Percentiles rank a stretch among this genome's conserved stretches.
Evolutionary conservation across 257 asterid species (phyloP).

Genomic region (Solanum etuberosum): DNA sequence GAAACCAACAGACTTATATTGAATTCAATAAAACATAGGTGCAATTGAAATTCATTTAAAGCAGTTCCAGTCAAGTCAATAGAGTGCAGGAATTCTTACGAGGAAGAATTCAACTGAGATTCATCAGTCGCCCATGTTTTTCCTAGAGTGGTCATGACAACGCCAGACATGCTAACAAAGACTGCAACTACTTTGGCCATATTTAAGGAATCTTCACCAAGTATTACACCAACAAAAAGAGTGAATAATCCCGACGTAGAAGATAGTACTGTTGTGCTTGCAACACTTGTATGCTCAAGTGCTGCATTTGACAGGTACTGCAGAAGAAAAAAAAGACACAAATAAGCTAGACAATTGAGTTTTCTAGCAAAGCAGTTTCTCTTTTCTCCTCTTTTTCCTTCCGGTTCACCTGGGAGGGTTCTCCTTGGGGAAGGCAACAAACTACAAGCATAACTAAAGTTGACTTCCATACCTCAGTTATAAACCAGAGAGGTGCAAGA

Average conservation of each 20-base stretch:
- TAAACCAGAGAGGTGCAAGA: slow-evolving; percentile 94
- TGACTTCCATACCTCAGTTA: slow-evolving; percentile 60
- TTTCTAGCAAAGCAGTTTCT: not conserved
- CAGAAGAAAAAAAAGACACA: slow-evolving; percentile 7
- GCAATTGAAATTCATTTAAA: not conserved
- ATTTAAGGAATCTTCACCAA: slow-evolving; percentile 89
- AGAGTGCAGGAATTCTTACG: slow-evolving; percentile 35
- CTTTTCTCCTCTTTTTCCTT: not conserved
- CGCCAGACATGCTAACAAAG: slow-evolving; percentile 87
- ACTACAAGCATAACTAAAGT: not conserved
- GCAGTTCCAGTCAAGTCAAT: not conserved
- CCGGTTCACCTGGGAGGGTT: not conserved
- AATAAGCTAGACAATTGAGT: not conserved
- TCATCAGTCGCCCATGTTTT: slow-evolving; percentile 99
- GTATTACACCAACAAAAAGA: slow-evolving; percentile 75
- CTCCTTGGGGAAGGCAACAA: not conserved
- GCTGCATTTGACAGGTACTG: slow-evolving; percentile 98
- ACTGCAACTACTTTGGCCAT: slow-evolving; percentile 78
- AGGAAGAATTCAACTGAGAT: slow-evolving; percentile 38
- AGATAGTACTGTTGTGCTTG: slow-evolving; percentile 93
- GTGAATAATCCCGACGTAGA: slow-evolving; percentile 97
- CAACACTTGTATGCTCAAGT: slow-evolving; percentile 96
- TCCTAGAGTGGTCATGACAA: slow-evolving; percentile 87
- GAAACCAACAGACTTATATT: not conserved
- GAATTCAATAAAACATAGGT: not conserved